Evolutionary conservation across 495 filamentous ascomycete genomes (phyloP).

Genomic region (Mycothermus thermophilus): DNA sequence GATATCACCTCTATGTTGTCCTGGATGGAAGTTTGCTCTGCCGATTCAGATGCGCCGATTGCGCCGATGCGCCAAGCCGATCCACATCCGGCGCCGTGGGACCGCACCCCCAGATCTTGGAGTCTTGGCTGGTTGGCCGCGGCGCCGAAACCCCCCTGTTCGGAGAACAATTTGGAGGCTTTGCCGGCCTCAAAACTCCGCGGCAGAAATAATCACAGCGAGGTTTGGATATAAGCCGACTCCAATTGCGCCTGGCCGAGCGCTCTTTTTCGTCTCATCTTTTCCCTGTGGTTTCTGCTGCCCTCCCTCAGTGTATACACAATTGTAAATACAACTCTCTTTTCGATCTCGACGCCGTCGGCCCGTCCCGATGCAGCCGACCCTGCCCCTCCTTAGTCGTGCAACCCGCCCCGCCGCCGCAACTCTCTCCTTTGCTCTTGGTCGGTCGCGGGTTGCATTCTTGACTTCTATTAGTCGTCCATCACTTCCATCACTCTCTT

Average conservation of each 20-base stretch:
- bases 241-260: slow-evolving; percentile 1
- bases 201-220: slow-evolving; percentile 36
- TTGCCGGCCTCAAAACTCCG: slow-evolving; percentile 30
- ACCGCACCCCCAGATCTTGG: too few species aligned
- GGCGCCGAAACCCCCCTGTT: too few species aligned
- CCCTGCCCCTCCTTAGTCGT: slow-evolving; percentile 17
- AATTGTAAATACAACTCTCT: too few species aligned
- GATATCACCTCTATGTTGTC: too few species aligned
- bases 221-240: slow-evolving; percentile 10
- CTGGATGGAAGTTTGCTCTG: too few species aligned
- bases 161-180: too few species aligned
- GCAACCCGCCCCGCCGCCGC: slow-evolving; percentile 13
- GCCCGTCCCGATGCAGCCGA: slow-evolving; percentile 8
- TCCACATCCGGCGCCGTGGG: too few species aligned
- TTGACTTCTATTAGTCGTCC: neutral
- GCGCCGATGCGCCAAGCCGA: too few species aligned
- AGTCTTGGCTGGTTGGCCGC: too few species aligned
- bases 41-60: too few species aligned
- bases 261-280: neutral
- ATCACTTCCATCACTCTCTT: neutral
- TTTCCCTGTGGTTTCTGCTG: neutral
- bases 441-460: slow-evolving; percentile 16
- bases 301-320: neutral
- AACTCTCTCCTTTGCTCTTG: too few species aligned
- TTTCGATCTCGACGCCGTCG: too few species aligned